Evolutionary conservation across 495 filamentous ascomycete species (phyloP), one percentile per base, ranked within the genome.

Genomic region (Lasiosphaeria hispida): DNA sequence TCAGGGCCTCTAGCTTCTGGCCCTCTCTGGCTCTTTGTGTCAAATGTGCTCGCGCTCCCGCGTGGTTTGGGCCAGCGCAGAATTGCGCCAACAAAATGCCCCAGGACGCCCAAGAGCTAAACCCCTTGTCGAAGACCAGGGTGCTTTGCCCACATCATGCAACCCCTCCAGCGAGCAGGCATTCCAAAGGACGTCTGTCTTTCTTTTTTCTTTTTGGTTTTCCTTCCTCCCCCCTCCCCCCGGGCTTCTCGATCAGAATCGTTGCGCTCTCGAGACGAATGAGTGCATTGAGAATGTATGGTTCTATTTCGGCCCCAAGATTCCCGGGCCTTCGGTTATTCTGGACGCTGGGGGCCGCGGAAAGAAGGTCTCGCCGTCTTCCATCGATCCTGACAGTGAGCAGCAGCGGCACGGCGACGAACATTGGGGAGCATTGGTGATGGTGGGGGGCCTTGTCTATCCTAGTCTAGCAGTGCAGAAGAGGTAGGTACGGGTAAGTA

Each of bases 101-200:
- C 53, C 33, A 56, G 17, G 13, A 33, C 23, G 34, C 13, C n/a
- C 49, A 4, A 52, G 49, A 51, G 38, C n/a, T 51, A 13, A 11
- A 34, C 45, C 55, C 55, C 55, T 58, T 15, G 55, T 50, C 37
- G 13, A 19, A 7, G 55, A 50, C 44, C 17, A 15, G 55, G 55
- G 45, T 50, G 34, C 23, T 58, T 44, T 44, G 39, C 55, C 55
- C 55, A 58, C 55, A 50, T 57, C 43, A 57, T 58, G 55, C 45
- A 58, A 43, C 17, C 36, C 36, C 30, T 11, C 18, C 39, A 15
- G 39, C 7, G 39, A 13, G 14, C 39, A 41, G 2, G 23, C 23
- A 30, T 30, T 5, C 23, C 23, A 30, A 30, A 30, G 23, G 23
- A 30, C 5, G 23, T 30, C 39, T 13, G 23, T 30, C 14, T 41